Conservation (phyloP, 192 early-diverging fungal genomes). For the Linnemannia elongata region DNA sequence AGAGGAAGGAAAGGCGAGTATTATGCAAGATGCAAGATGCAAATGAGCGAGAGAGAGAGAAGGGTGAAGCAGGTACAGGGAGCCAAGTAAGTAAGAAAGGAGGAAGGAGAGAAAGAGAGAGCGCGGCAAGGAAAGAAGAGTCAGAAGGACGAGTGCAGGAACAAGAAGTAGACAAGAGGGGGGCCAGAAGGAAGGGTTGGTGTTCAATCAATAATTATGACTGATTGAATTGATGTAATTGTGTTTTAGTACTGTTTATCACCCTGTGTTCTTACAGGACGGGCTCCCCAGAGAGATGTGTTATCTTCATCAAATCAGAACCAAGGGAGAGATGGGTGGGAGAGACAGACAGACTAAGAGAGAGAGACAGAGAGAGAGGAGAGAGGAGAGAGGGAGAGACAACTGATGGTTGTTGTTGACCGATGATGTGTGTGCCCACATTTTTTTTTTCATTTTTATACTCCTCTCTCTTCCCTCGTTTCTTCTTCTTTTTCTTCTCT, state of each 20-base stretch:
- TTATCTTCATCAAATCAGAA: conserved; percentile 34
- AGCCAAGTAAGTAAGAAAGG: background rate
- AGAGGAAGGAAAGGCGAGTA: background rate
- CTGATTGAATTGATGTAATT: background rate
- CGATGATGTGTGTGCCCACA: background rate
- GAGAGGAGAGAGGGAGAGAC: background rate
- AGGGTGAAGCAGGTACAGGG: background rate
- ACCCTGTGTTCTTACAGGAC: background rate
- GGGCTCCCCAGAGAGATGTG: conserved; percentile 21
- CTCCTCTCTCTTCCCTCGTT: background rate
- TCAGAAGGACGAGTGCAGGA: background rate
- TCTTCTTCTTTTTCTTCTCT: background rate
- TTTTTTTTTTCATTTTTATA: conserved; percentile 11
- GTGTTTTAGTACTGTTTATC: conserved; percentile 3
- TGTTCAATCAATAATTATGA: no score
- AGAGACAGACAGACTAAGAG: background rate
- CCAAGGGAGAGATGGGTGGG: background rate
- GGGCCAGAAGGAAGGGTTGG: no score
- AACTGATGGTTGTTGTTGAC: background rate
- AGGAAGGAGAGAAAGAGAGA: background rate
- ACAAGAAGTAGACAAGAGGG: background rate
- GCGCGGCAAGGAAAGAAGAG: background rate
- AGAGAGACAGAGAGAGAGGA: background rate
- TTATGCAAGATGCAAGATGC: background rate
- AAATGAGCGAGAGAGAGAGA: background rate